Evolutionary conservation across 2,329 filamentous ascomycete species (phyloP), one percentile per base, ranked within the genome.

Genomic region (Pseudogymnoascus sp.): DNA sequence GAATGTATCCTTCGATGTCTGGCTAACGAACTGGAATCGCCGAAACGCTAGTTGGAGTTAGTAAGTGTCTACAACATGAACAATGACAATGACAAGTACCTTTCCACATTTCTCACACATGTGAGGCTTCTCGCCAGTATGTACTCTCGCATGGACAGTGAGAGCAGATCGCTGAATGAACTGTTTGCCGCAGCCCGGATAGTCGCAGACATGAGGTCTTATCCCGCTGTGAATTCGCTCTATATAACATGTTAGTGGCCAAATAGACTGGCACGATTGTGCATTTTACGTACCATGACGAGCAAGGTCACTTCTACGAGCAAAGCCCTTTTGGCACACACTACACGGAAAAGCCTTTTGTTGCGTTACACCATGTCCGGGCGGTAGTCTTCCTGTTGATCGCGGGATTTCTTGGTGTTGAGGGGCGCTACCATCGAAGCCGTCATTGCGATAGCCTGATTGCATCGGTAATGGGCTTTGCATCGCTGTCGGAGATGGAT

Each of bases 41-140:
- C 96, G 70, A 99, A 99, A 9, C 90, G 90, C 92, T 96, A 69
- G 33, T 68, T 33, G 62, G 61, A 60, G 59, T 67, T 61, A 71
- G 68, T 67, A 59, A 57, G 60, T 63, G 38, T 62, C 33, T n/a
- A 23, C 18, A 26, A 23, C 15, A 28, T 35, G 18, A 33, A 41
- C n/a, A 48, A 37, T 57, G 30, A 41, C 23, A 38, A 15, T 59
- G 12, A 28, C 2, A 19, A 45, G 64, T 79, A 96, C 92, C 86
- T 97, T 97, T 72, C 90, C 90, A 73, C 94, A 97, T 64, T 89
- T 85, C 74, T 96, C 94, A 71, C 94, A 99, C 84, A 94, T 92
- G 69, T 99, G 94, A 57, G 94, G 94, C 75, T 99, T 99, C 76
- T 97, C 94, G 65, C 94, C 94, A 1, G 94, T 97, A 74, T 99